phyloP scores from a whole-genome alignment of 148 eudicot species.

The Mesembryanthemum crystallinum region DNA sequence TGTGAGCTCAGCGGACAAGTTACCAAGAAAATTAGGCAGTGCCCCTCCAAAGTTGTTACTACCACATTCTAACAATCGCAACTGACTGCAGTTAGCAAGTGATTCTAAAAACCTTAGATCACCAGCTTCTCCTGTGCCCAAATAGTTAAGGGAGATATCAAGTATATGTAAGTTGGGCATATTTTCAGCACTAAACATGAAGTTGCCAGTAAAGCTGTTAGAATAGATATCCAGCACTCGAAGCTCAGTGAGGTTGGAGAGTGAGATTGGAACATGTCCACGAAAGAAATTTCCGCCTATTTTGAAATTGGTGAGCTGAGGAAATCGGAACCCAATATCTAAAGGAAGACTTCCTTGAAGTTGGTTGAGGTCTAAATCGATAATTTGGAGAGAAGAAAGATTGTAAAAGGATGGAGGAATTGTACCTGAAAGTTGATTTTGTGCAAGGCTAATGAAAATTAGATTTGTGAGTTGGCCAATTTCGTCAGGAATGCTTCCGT shows the following conservation, averaged over 20 bases:
- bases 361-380: neutral
- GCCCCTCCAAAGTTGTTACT: constrained; percentile 27
- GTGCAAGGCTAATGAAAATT: neutral
- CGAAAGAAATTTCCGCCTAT: constrained; percentile 4
- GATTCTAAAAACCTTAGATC: constrained; percentile 7
- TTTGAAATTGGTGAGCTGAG: neutral
- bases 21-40: constrained; percentile 21
- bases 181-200: constrained; percentile 10
- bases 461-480: neutral
- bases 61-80: neutral
- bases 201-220: constrained; percentile 4
- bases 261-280: constrained; percentile 1
- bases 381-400: neutral
- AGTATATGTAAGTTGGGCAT: neutral
- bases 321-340: constrained; percentile 11
- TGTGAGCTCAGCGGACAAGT: constrained; percentile 21
- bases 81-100: neutral
- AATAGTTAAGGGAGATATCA: neutral
- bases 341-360: neutral
- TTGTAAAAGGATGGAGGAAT: constrained; percentile 7
- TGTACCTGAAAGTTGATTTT: neutral
- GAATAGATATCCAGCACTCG: neutral
- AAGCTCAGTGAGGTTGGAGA: constrained; percentile 12
- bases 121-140: constrained; percentile 2
- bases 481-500: neutral